Conservation (phyloP, 1,139 yeast genomes). For the Hansenula lynferdii region DNA sequence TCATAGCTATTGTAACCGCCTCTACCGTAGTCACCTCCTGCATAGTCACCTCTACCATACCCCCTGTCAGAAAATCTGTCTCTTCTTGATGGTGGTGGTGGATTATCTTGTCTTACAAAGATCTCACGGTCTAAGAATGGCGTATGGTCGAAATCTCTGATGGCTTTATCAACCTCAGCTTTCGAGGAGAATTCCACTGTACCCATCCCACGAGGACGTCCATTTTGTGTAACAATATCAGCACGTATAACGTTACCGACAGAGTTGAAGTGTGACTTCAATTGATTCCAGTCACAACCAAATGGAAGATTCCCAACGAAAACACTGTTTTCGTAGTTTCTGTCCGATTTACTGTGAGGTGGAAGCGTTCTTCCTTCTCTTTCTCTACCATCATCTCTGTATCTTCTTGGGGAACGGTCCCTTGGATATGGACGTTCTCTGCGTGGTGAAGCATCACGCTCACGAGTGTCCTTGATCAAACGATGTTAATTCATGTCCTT, state of each 20-base stretch:
- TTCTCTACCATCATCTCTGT: slow-evolving; percentile 17
- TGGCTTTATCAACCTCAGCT: slow-evolving; percentile 73
- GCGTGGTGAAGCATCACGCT: slow-evolving; percentile 28
- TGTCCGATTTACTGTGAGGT: slow-evolving; percentile 37
- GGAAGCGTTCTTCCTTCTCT: slow-evolving; percentile 17
- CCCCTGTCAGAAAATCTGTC: slow-evolving; percentile 13
- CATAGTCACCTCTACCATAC: slow-evolving; percentile 12
- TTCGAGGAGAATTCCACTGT: slow-evolving; percentile 78
- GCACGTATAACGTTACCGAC: slow-evolving; percentile 80
- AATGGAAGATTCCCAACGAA: slow-evolving; percentile 75
- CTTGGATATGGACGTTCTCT: slow-evolving; percentile 20
- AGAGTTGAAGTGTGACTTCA: slow-evolving; percentile 51
- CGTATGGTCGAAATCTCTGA: slow-evolving; percentile 62
- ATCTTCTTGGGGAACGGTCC: slow-evolving; percentile 21
- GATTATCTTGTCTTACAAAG: slow-evolving; percentile 85
- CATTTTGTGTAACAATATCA: slow-evolving; percentile 78
- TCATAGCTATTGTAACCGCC: slow-evolving; percentile 13
- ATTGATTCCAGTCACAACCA: slow-evolving; percentile 53
- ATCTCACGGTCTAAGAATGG: slow-evolving; percentile 74
- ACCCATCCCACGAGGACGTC: slow-evolving; percentile 89
- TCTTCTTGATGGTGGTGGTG: slow-evolving; percentile 50
- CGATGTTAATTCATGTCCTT: slow-evolving; percentile 15
- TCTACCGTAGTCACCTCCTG: slow-evolving; percentile 17
- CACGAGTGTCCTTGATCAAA: slow-evolving; percentile 9
- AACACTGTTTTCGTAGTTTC: slow-evolving; percentile 66